phyloP scores from a whole-genome alignment of 1,139 yeast genomes.

The Hansenula anomala region DNA sequence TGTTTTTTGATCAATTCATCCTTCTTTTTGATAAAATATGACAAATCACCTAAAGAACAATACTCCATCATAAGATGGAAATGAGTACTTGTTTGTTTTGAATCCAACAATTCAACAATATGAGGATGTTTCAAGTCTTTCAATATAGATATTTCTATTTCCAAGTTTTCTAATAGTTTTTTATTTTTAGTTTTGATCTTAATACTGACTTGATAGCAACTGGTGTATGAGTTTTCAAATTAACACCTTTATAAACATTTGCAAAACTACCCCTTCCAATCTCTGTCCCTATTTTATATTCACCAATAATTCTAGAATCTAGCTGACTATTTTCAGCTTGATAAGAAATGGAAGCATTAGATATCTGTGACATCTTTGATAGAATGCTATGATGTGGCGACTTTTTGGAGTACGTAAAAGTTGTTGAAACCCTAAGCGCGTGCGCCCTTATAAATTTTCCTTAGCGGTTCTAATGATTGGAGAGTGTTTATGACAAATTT shows the following conservation, averaged over 20 bases:
- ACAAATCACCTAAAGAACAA: slow-evolving; percentile 90
- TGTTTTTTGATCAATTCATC: slow-evolving; percentile 68
- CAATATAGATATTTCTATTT: slow-evolving; percentile 82
- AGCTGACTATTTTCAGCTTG: background rate
- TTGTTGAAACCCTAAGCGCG: too few relatives aligned
- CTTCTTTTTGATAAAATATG: slow-evolving; percentile 77
- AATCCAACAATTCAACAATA: slow-evolving; percentile 80
- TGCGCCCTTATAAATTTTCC: too few relatives aligned
- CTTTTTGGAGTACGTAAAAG: background rate
- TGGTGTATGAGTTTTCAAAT: slow-evolving; percentile 43
- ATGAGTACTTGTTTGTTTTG: slow-evolving; percentile 71
- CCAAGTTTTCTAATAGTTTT: slow-evolving; percentile 83
- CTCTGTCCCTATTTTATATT: slow-evolving; percentile 58
- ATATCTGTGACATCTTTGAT: slow-evolving; percentile 1
- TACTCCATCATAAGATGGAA: slow-evolving; percentile 96
- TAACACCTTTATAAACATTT: slow-evolving; percentile 72
- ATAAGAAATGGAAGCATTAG: background rate
- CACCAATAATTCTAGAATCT: slow-evolving; percentile 30
- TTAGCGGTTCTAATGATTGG: too few relatives aligned
- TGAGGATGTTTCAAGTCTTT: slow-evolving; percentile 90
- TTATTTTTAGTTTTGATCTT: slow-evolving; percentile 76
- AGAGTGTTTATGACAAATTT: too few relatives aligned
- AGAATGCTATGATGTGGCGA: background rate
- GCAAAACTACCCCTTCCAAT: slow-evolving; percentile 97
- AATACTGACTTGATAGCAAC: slow-evolving; percentile 90